Evolutionary conservation across 768 basidiomycete species (phyloP), one percentile per base, ranked within the genome.

Genomic region (Clitopilus hobsonii): DNA sequence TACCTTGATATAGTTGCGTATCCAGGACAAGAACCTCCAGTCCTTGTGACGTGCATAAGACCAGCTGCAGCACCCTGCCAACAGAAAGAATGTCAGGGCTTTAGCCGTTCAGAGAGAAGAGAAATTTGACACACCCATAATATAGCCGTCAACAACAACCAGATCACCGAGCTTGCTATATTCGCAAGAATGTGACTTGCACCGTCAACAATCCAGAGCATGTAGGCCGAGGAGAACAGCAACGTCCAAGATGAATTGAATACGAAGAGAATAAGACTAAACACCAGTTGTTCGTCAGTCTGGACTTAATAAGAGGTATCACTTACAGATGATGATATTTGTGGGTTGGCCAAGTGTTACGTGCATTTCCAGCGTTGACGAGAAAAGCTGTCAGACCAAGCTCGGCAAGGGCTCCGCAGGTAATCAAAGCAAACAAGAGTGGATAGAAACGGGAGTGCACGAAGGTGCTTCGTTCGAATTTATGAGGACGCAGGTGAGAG

Each of bases 211-310:
- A 86, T 80, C 84, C 86, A 91, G 27, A 89, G 61, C 58, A 89
- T 72, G 63, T 91, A 92, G 28, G 83, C 81, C 11, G 79, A 73
- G 13, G 84, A 78, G 65, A 89, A 91, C 38, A 89, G 60, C 1
- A 80, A 74, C n/a, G 89, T 91, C 89, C 90, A 91, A 32, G 80
- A 77, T 20, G 86, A 76, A 60, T 82, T 81, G 67, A 88, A 86
- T 56, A 82, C 71, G 56, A 84, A 77, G 49, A 85, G 68, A 49
- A 86, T 80, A 53, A 86, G 61, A 36, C 83, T 85, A 52, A n/a
- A n/a, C n/a, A n/a, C n/a, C n/a, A n/a, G n/a, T n/a, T n/a, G n/a
- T n/a, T n/a, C n/a, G n/a, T n/a, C n/a, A n/a, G n/a, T n/a, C n/a
- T n/a, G n/a, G n/a, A n/a, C n/a, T n/a, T n/a, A n/a, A 25, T 3